Base-by-base conservation (phyloP, 169 alveolate genomes). In the Eimeria brunetti region DNA sequence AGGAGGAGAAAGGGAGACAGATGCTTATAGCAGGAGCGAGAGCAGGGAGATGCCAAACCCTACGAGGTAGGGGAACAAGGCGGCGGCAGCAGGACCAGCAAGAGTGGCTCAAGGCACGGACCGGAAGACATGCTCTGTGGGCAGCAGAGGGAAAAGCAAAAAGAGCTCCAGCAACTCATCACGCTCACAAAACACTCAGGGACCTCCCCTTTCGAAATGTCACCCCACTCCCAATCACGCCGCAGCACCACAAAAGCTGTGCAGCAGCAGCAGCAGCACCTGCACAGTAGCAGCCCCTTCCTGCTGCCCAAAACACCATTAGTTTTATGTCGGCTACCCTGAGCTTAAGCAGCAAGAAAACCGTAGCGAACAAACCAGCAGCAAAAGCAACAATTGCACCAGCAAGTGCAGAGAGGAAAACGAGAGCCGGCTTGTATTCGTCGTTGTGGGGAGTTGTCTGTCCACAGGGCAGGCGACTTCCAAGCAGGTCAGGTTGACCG, bases 251-350 rank as follows among this genome's bases (percentile, higher is more conserved):
- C n/a, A n/a, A n/a, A n/a, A n/a, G n/a, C n/a, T n/a, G n/a, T n/a
- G n/a, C n/a, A n/a, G 41, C 44, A 64, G 44, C 41, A 27, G 41
- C 75, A 64, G 41, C 75, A 24, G 41, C 75, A 64, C 41, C 75
- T 7, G n/a, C 75, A 64, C 36, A 64, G 20, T 64, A 64, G 75
- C 75, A 27, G 11, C 75, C 20, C 18, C n/a, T 0, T 24, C 41
- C 20, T 64, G 75, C 20, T 64, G 75, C 76, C n/a, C 30, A 67
- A 41, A 44, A 7, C 44, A 44, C n/a, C n/a, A 67, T 67, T n/a
- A 67, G 76, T 67, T 67, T 67, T 67, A 67, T 27, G 76, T 67
- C 44, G 22, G 76, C 76, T 30, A 67, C 41, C 76, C 76, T 30
- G 76, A 67, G 30, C 24, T 67, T 44, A 38, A n/a, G 76, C 76